Base-by-base conservation (phyloP, 768 basidiomycete species). In the Lyophyllum atratum region DNA sequence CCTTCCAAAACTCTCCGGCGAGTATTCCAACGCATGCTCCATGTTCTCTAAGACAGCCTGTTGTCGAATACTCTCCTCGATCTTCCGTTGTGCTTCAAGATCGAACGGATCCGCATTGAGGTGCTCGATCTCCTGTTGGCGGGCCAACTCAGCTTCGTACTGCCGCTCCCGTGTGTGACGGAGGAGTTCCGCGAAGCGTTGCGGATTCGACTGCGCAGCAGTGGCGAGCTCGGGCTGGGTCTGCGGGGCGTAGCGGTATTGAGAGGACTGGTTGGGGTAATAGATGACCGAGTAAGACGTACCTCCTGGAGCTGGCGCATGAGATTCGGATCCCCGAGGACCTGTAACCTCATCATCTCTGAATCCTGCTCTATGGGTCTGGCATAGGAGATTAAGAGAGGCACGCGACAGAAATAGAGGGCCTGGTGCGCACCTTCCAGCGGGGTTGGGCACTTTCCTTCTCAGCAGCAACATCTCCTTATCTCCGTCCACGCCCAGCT, bases 11-110 rank as follows among this genome's bases (percentile, higher is more conserved):
- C 85, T 83, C 73, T 98, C 95, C 0, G 96, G 96, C 8, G 86
- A 89, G 62, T 91, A 94, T 69, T 98, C 95, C 60, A 98, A 76
- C 6, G 97, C 97, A 74, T 97, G 93, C 56, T 90, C 85, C 82
- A 95, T 80, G 67, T 97, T 97, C 77, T 98, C 95, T 64, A 88
- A 72, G 34, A 98, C 89, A 1, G 90, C 92, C 68, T 97, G 83
- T 68, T 93, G 90, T 57, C 89, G 74, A 60, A 99, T 98, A 4
- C 87, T 86, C 67, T 98, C 97, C 71, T 96, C 97, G 54, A 99
- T 99, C 77, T 82, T 87, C 57, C 79, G 79, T 74, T 98, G 97
- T 1, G 95, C 94, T 68, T 98, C 95, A 1, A 97, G 75, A 66
- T 97, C 87, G 72, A 83, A 98, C 1, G 96, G 95, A 71, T 98